These are phyloP conservation scores for Anthostomella pinea DNA, from an alignment of 2,329 filamentous ascomycete species.

Conservation along the genomic window DNA sequence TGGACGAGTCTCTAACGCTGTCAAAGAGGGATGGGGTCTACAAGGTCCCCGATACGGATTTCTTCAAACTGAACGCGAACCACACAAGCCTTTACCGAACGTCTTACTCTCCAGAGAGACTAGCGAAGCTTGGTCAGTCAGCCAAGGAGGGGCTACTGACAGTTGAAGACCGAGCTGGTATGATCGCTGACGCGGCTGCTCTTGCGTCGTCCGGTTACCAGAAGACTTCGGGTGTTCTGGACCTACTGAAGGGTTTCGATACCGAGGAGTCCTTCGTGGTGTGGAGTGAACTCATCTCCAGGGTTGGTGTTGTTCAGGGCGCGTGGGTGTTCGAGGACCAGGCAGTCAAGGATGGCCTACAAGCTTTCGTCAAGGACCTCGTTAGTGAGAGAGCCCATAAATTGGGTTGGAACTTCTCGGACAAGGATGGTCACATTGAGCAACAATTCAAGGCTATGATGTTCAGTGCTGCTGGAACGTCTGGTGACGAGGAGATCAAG, in stretches of 20 bases:
- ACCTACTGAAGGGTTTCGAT: conserved; percentile 81
- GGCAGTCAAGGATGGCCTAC: conserved; percentile 69
- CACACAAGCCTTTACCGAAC: conserved; percentile 92
- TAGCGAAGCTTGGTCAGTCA: conserved; percentile 83
- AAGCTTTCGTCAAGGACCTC: conserved; percentile 78
- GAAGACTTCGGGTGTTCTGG: conserved; percentile 85
- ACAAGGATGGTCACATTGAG: conserved; percentile 81
- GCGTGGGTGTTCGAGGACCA: conserved; percentile 89
- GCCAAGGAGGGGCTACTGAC: conserved; percentile 77
- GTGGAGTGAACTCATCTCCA: conserved; percentile 86
- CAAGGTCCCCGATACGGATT: conserved; percentile 75
- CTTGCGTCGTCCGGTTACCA: conserved; percentile 88
- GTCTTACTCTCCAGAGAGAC: conserved; percentile 77
- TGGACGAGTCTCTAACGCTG: conserved; percentile 74
- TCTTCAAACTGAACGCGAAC: conserved; percentile 96
- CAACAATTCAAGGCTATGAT: conserved; percentile 94
- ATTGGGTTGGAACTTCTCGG: conserved; percentile 83
- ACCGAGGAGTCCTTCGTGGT: conserved; percentile 86
- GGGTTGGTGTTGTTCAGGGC: conserved; percentile 72
- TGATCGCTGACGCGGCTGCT: conserved; percentile 90
- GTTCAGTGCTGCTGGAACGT: conserved; percentile 78
- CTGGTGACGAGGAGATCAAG: conserved; percentile 75
- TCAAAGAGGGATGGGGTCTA: conserved; percentile 70
- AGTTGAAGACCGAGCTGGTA: conserved; percentile 89
- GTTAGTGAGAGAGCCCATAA: conserved; percentile 78